Base-by-base conservation (phyloP, 2,329 filamentous ascomycete genomes). In the Clarireedia homoeocarpa region DNA sequence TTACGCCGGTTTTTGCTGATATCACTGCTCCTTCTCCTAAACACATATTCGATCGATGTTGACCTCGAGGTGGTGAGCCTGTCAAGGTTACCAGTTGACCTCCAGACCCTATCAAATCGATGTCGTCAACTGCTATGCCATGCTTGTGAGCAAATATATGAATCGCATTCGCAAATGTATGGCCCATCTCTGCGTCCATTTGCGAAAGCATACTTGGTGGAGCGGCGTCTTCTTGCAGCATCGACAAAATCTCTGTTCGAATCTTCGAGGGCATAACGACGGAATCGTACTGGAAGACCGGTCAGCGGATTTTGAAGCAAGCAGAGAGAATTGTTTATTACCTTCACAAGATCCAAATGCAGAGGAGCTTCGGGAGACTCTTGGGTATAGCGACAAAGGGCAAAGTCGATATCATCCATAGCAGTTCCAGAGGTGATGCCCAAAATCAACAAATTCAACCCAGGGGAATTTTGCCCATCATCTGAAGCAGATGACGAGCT, bases 241-340 rank as follows among this genome's bases (percentile, higher is more conserved):
- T 66, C 4, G 65, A 62, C 5, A 69, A 59, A n/a, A 69, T 65
- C 51, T 68, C 65, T 39, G 56, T 62, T 59, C 66, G 64, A 9
- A 69, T 67, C 52, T 67, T 67, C 14, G 66, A 68, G 24, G 67
- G 67, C 65, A 69, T 67, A 26, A 66, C 60, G n/a, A 69, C 65
- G 3, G 65, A 67, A 59, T 69, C 67, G 58, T 69, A 66, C 67
- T 69, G 42, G 15, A 44, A 5, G 34, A 55, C n/a, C 38, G 6
- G 34, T 59, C 20, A 62, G 52, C 26, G 44, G 2, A 27, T 6
- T 36, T 17, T 4, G 20, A 6, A 6, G 3, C 14, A 17, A 51
- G 17, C 23, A 12, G 17, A 38, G 17, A 5, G 1, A 10, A 10
- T 14, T 12, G 0, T 12, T 12, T 23, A 12, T 24, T 26, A 69